Base-by-base conservation (phyloP, 352 stramenopile genomes). In the Globisporangium okanoganense region DNA sequence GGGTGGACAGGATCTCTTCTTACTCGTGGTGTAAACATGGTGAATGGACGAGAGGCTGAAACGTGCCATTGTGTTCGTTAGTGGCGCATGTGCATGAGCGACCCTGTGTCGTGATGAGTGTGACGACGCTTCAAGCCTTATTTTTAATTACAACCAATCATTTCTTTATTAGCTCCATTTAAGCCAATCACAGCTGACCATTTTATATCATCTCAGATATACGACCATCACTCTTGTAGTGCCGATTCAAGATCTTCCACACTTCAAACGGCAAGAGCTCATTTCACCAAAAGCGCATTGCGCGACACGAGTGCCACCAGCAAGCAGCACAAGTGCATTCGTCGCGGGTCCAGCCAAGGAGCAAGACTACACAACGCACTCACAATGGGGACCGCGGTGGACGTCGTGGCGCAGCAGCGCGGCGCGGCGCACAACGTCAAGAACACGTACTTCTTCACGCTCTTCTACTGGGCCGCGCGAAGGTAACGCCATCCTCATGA, bases 381-480 rank as follows among this genome's bases (percentile, higher is more conserved):
- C 40, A 4, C 45, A 7, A 52, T 52, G 45, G 45, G 22, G n/a
- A 33, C 35, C 45, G 24, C 20, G 22, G 25, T 24, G 24, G 45
- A 52, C 24, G 22, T 14, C 22, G 22, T 22, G 18, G 48, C 12
- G 27, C 25, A 14, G 27, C 48, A 40, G 10, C 25, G 52, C 18
- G 40, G 16, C 18, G 40, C 40, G 18, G 18, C 16, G 27, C 78
- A 85, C 62, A 90, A 90, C 51, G 78, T 90, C 53, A 71, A 80
- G 67, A 81, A 68, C 33, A 72, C 81, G 31, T 90, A 90, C 70
- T 25, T 84, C 51, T 85, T 88, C 64, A 88, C 77, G 58, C 76
- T 90, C 62, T 90, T 90, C 75, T 85, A 83, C 52, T 90, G 81
- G 81, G 81, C 81, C 4, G 76, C 78, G 31, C 72, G 78, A 58